Percentiles rank a stretch among this genome's conserved stretches.
phyloP scores from a whole-genome alignment of 345 rosid genomes.

The Brassica napus region Da-Ae NC_063446.1:55956501-55957000 shows the following conservation, averaged over 20 bases:
- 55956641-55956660: slow-evolving; percentile 59
- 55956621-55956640: slow-evolving; percentile 59
- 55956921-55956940: slow-evolving; percentile 69
- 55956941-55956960: slow-evolving; percentile 45
- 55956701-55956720: slow-evolving; percentile 87
- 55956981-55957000: background rate
- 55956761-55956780: slow-evolving; percentile 68
- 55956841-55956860: slow-evolving; percentile 58
- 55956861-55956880: slow-evolving; percentile 63
- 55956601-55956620: slow-evolving; percentile 72
- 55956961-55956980: slow-evolving; percentile 28
- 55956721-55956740: slow-evolving; percentile 68
- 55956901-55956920: slow-evolving; percentile 69
- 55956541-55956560: background rate
- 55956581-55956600: slow-evolving; percentile 42
- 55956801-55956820: slow-evolving; percentile 59
- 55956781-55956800: slow-evolving; percentile 80
- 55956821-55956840: slow-evolving; percentile 66
- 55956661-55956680: slow-evolving; percentile 84
- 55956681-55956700: slow-evolving; percentile 65
- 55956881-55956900: slow-evolving; percentile 60
- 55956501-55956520: slow-evolving; percentile 4
- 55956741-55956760: slow-evolving; percentile 56
- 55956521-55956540: background rate
- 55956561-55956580: background rate